These are phyloP conservation scores for Penicillium capsulatum DNA, from an alignment of 2,329 filamentous ascomycete species.

Conservation along the genomic window DNA sequence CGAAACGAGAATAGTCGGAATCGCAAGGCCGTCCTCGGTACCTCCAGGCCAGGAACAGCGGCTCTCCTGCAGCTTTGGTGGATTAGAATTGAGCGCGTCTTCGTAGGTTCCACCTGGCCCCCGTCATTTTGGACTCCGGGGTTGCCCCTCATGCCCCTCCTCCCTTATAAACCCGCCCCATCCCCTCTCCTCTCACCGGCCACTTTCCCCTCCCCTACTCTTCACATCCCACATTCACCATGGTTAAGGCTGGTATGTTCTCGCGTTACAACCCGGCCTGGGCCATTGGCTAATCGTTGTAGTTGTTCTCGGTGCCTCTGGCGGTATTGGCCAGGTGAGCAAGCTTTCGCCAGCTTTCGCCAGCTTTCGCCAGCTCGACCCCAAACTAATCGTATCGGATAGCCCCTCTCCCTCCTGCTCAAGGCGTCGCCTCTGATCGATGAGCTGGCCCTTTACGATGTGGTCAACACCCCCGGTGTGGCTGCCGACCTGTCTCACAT, in stretches of 20 bases:
- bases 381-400: slow-evolving; percentile 12
- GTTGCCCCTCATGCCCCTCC: slow-evolving; percentile 16
- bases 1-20: slow-evolving; percentile 24
- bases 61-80: too few relatives aligned
- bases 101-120: not conserved
- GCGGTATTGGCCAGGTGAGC: slow-evolving; percentile 94
- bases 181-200: slow-evolving; percentile 7
- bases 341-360: slow-evolving; percentile 6
- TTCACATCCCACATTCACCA: slow-evolving; percentile 29
- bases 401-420: slow-evolving; percentile 94
- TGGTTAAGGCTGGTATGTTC: slow-evolving; percentile 47
- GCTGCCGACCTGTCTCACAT: slow-evolving; percentile 96
- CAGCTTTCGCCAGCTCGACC: too few relatives aligned
- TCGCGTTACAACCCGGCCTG: not conserved
- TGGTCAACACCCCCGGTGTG: slow-evolving; percentile 96
- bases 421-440: slow-evolving; percentile 85
- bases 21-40: not conserved
- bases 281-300: slow-evolving; percentile 5
- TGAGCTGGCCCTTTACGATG: slow-evolving; percentile 97
- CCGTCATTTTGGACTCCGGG: slow-evolving; percentile 5
- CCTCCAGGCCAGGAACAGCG: slow-evolving; percentile 6
- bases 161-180: not conserved
- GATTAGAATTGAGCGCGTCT: too few relatives aligned
- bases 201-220: slow-evolving; percentile 1
- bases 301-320: slow-evolving; percentile 89